Conservation (phyloP, 768 basidiomycete genomes). For the Astraeus odoratus region DNA sequence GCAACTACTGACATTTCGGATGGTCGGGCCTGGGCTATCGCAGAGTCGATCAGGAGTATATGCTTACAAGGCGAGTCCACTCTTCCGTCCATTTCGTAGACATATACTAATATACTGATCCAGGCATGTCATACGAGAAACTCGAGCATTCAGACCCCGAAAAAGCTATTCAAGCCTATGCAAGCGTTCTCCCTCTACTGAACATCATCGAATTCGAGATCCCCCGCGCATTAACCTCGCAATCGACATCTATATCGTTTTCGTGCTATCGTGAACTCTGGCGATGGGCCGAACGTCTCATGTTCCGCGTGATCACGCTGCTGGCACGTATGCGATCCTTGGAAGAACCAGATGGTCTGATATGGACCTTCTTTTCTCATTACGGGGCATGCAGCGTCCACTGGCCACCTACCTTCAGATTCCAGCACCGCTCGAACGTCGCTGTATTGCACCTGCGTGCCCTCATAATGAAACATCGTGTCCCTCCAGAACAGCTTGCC, state of each 20-base stretch:
- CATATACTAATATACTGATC: not conserved
- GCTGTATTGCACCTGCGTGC: constrained; percentile 69
- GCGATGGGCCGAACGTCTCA: constrained; percentile 74
- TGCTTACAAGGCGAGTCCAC: constrained; percentile 64
- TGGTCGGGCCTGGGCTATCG: constrained; percentile 64
- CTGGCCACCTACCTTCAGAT: constrained; percentile 78
- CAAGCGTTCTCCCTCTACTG: constrained; percentile 49
- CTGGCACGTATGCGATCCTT: constrained; percentile 40
- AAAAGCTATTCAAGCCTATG: constrained; percentile 52
- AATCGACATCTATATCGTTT: constrained; percentile 41
- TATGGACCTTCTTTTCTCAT: constrained; percentile 60
- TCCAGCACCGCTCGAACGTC: constrained; percentile 66
- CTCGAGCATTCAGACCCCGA: constrained; percentile 41
- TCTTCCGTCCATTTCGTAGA: not conserved
- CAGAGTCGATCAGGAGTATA: constrained; percentile 67
- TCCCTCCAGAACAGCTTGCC: constrained; percentile 10
- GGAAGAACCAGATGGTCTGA: constrained; percentile 30
- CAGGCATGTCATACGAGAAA: constrained; percentile 75
- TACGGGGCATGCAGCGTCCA: constrained; percentile 55
- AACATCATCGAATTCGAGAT: constrained; percentile 42
- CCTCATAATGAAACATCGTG: constrained; percentile 46
- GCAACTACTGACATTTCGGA: constrained; percentile 53
- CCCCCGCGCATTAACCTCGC: constrained; percentile 24
- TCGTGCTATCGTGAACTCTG: constrained; percentile 73
- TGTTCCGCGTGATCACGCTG: constrained; percentile 75